Conservation (phyloP, 2,329 filamentous ascomycete species). For the Aspergillus ruber region DNA sequence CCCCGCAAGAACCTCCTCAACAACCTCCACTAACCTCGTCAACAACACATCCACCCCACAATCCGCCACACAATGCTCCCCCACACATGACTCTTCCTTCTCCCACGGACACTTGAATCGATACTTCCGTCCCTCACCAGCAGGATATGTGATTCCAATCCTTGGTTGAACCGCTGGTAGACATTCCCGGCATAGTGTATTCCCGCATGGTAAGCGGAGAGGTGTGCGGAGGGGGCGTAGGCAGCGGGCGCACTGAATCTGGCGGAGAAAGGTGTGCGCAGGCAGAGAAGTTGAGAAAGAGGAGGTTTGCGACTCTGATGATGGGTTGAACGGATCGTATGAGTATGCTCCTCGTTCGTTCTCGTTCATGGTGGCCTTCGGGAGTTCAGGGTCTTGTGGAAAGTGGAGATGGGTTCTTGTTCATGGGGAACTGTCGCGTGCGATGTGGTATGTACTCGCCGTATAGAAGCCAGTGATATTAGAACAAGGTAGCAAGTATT, state of each 20-base stretch:
- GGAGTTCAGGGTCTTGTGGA: background rate
- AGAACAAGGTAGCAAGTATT: background rate
- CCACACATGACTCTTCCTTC: slow-evolving; percentile 43
- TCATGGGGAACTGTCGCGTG: background rate
- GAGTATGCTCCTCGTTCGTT: background rate
- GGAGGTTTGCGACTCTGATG: background rate
- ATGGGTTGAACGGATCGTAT: background rate
- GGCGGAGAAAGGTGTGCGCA: slow-evolving; percentile 58
- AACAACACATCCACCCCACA: slow-evolving; percentile 72
- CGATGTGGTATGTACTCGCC: background rate
- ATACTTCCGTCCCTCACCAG: slow-evolving; percentile 56
- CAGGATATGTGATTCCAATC: slow-evolving; percentile 70
- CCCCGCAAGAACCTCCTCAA: slow-evolving; percentile 36
- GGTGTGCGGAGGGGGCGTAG: slow-evolving; percentile 61
- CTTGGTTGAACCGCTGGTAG: slow-evolving; percentile 61
- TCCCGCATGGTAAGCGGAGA: slow-evolving; percentile 73
- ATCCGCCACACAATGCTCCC: slow-evolving; percentile 69
- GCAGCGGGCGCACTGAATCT: slow-evolving; percentile 73
- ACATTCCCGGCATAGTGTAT: slow-evolving; percentile 68
- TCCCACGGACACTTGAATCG: slow-evolving; percentile 66
- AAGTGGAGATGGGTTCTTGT: slow-evolving; percentile 3
- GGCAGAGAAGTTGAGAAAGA: background rate
- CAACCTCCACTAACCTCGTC: slow-evolving; percentile 60
- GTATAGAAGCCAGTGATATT: background rate
- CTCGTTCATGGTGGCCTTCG: background rate